These are phyloP conservation scores for Hortaea werneckii DNA, from an alignment of 2,329 filamentous ascomycete genomes.

Conservation along the genomic window DNA sequence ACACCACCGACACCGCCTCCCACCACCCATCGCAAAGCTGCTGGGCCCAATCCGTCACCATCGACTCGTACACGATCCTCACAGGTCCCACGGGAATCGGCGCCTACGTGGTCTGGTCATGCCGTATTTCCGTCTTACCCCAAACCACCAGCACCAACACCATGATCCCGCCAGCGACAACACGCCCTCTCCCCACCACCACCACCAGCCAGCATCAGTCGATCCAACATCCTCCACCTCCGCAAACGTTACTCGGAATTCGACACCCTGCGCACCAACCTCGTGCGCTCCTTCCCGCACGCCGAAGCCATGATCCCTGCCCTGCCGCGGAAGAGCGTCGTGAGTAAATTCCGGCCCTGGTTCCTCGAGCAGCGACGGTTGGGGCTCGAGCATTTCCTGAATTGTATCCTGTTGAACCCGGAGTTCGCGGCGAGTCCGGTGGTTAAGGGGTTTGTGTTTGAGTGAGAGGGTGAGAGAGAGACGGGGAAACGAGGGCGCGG, in stretches of 20 bases:
- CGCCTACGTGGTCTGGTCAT: slow-evolving; percentile 95
- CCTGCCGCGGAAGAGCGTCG: slow-evolving; percentile 80
- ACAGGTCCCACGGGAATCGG: slow-evolving; percentile 53
- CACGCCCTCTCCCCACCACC: too few relatives aligned
- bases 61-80: slow-evolving; percentile 54
- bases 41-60: slow-evolving; percentile 52
- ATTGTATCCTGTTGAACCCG: slow-evolving; percentile 84
- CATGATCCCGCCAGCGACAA: too few relatives aligned
- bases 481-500: too few relatives aligned
- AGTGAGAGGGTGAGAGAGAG: slow-evolving; percentile 2
- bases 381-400: slow-evolving; percentile 85
- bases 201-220: not conserved
- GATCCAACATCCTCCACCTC: slow-evolving; percentile 31
- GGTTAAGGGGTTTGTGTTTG: slow-evolving; percentile 79
- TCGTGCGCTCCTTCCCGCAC: slow-evolving; percentile 72
- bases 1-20: slow-evolving; percentile 43
- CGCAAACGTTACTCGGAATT: slow-evolving; percentile 76
- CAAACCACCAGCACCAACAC: slow-evolving; percentile 39
- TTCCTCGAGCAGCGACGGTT: slow-evolving; percentile 78
- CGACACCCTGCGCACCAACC: slow-evolving; percentile 63
- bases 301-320: slow-evolving; percentile 79
- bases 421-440: slow-evolving; percentile 89
- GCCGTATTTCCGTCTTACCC: slow-evolving; percentile 61
- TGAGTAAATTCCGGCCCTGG: slow-evolving; percentile 66
- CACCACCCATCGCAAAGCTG: slow-evolving; percentile 46